Evolutionary conservation across 768 basidiomycete species (phyloP).

Genomic region (Pulveroboletus sp.): DNA sequence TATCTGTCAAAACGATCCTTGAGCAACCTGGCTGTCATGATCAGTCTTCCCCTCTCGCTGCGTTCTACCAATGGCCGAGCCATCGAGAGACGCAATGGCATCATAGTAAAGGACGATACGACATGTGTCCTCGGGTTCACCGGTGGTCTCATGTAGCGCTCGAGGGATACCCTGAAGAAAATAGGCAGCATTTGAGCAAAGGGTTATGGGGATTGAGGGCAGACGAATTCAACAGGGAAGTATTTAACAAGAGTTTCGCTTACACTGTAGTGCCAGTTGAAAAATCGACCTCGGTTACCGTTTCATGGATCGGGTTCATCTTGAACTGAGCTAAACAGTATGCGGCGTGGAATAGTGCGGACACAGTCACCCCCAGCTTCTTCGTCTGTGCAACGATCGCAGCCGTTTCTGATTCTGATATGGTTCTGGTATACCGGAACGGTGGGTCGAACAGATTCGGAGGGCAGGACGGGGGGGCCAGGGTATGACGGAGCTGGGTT

Average conservation of each 20-base stretch:
- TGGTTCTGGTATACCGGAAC: neutral
- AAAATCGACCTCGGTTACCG: conserved; percentile 15
- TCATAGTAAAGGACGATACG: conserved; percentile 10
- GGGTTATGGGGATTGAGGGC: too few relatives aligned
- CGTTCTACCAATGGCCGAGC: conserved; percentile 1
- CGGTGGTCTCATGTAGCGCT: conserved; percentile 16
- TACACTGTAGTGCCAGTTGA: conserved; percentile 5
- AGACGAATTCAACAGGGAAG: too few relatives aligned
- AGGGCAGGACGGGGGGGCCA: conserved; percentile 6
- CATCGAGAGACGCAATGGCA: conserved; percentile 20
- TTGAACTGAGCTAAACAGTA: conserved; percentile 19
- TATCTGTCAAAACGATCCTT: too few relatives aligned
- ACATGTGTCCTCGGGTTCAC: conserved; percentile 17
- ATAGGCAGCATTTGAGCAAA: neutral
- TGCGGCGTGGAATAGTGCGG: conserved; percentile 21
- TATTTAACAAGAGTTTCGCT: neutral
- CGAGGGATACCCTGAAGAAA: conserved; percentile 10
- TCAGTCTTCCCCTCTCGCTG: conserved; percentile 8
- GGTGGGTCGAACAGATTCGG: conserved; percentile 7
- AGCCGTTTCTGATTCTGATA: conserved; percentile 8
- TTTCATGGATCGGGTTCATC: conserved; percentile 16
- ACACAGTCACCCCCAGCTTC: conserved; percentile 8
- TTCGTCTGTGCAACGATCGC: conserved; percentile 10
- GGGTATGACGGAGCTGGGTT: conserved; percentile 5
- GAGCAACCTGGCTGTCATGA: conserved; percentile 10